phyloP scores from a whole-genome alignment of 2,329 filamentous ascomycete genomes.

The Aaosphaeria pasadenensis region DNA sequence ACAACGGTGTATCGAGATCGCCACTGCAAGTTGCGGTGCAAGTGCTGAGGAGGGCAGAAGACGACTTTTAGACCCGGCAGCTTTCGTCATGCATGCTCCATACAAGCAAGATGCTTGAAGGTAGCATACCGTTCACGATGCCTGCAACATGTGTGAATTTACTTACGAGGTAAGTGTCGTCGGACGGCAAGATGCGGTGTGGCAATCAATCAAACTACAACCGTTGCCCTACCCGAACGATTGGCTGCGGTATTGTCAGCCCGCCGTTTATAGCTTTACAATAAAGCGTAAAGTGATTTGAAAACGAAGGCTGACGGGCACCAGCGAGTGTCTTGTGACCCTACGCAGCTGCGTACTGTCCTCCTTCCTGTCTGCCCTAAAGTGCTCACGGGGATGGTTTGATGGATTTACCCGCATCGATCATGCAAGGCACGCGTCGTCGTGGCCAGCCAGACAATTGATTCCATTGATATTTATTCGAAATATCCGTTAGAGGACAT shows the following conservation, averaged over 20 bases:
- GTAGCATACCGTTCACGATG: not conserved
- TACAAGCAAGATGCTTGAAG: no score
- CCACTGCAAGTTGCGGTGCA: no score
- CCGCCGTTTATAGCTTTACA: slow-evolving; percentile 11
- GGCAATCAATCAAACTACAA: slow-evolving; percentile 35
- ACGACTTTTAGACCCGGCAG: no score
- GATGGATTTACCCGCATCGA: slow-evolving; percentile 7
- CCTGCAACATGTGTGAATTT: not conserved
- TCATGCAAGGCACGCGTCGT: slow-evolving; percentile 29
- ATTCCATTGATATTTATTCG: not conserved
- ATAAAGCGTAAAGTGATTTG: slow-evolving; percentile 11
- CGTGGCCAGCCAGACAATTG: slow-evolving; percentile 1
- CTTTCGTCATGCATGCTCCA: no score
- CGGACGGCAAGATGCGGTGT: slow-evolving; percentile 23
- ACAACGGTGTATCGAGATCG: no score
- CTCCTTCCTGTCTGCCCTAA: not conserved
- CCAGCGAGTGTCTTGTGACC: slow-evolving; percentile 29
- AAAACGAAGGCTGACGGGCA: slow-evolving; percentile 22
- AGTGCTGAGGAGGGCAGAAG: no score
- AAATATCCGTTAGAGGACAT: no score
- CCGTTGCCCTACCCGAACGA: slow-evolving; percentile 15
- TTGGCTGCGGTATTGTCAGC: slow-evolving; percentile 25
- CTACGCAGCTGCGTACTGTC: slow-evolving; percentile 5
- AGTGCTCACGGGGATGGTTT: slow-evolving; percentile 4
- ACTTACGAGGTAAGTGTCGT: not conserved